These are phyloP conservation scores for Aspergillus ustus DNA, from an alignment of 2,329 filamentous ascomycete species.

Conservation along the genomic window DNA sequence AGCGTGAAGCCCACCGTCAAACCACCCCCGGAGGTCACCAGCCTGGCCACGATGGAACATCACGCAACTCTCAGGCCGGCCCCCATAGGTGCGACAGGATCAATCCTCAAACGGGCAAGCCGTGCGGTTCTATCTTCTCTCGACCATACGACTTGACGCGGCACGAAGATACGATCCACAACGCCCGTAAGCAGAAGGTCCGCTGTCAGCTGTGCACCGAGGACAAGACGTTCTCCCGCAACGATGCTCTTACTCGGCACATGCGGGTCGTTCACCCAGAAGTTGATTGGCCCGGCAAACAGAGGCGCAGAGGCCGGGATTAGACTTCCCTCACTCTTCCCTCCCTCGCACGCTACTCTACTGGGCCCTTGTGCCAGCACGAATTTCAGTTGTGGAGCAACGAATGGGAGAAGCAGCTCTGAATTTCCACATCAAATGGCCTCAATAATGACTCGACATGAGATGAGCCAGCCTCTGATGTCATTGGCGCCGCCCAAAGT, in stretches of 20 bases:
- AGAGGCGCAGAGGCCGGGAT: constrained; percentile 46
- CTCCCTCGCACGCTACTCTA: background rate
- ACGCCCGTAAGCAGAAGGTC: constrained; percentile 90
- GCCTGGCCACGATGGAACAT: constrained; percentile 48
- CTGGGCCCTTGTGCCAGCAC: constrained; percentile 8
- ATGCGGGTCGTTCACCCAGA: constrained; percentile 94
- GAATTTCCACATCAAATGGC: constrained; percentile 1
- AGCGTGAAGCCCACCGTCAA: constrained; percentile 87
- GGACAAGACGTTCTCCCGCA: constrained; percentile 95
- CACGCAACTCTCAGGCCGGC: constrained; percentile 84
- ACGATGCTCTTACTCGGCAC: constrained; percentile 91
- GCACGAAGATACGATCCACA: constrained; percentile 98
- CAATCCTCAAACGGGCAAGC: constrained; percentile 93
- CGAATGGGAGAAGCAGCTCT: constrained; percentile 17
- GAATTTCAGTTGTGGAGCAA: constrained; percentile 6
- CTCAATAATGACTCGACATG: constrained; percentile 26
- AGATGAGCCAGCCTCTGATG: constrained; percentile 28
- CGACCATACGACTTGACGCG: constrained; percentile 94
- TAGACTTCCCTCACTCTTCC: constrained; percentile 24
- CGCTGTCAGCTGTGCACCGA: constrained; percentile 91
- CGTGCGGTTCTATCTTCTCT: constrained; percentile 92
- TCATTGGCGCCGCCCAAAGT: constrained; percentile 23
- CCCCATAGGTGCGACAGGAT: constrained; percentile 91
- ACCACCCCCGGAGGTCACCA: constrained; percentile 59
- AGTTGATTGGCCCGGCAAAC: constrained; percentile 76